phyloP scores from a whole-genome alignment of 495 filamentous ascomycete species.

The Staphylotrichum longicolle region DNA sequence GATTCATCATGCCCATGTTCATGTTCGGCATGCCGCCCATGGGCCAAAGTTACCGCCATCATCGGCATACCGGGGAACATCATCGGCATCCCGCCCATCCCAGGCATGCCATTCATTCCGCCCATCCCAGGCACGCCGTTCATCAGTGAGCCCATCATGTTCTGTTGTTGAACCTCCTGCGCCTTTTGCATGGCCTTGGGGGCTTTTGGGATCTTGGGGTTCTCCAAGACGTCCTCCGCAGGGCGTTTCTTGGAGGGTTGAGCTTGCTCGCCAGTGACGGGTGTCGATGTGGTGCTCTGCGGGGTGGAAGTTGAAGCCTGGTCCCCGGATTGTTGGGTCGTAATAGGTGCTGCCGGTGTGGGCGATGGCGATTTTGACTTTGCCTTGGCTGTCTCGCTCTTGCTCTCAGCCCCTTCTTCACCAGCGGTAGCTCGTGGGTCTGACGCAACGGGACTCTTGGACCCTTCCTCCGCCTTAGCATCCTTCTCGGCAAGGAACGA shows the following conservation, averaged over 20 bases:
- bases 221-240: constrained; percentile 69
- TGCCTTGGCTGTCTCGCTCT: constrained; percentile 27
- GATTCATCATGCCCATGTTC: constrained; percentile 39
- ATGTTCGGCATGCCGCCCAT: constrained; percentile 26
- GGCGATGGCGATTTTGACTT: constrained; percentile 43
- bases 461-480: constrained; percentile 47
- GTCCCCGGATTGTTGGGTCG: constrained; percentile 11
- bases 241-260: constrained; percentile 68
- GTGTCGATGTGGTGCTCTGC: constrained; percentile 30
- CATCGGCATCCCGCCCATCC: constrained; percentile 27
- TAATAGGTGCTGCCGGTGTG: constrained; percentile 21
- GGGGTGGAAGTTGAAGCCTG: constrained; percentile 13
- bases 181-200: constrained; percentile 58
- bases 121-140: constrained; percentile 30
- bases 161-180: constrained; percentile 39
- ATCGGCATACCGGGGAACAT: constrained; percentile 41
- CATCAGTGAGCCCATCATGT: constrained; percentile 42
- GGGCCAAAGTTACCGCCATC: constrained; percentile 31
- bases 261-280: constrained; percentile 39
- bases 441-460: constrained; percentile 33
- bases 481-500: constrained; percentile 73
- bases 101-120: constrained; percentile 37
- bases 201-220: constrained; percentile 62
- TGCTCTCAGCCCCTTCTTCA: constrained; percentile 23
- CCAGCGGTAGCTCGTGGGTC: constrained; percentile 33